Base-by-base conservation (phyloP, 2,329 filamentous ascomycete species). In the Talaromyces sp. region DNA sequence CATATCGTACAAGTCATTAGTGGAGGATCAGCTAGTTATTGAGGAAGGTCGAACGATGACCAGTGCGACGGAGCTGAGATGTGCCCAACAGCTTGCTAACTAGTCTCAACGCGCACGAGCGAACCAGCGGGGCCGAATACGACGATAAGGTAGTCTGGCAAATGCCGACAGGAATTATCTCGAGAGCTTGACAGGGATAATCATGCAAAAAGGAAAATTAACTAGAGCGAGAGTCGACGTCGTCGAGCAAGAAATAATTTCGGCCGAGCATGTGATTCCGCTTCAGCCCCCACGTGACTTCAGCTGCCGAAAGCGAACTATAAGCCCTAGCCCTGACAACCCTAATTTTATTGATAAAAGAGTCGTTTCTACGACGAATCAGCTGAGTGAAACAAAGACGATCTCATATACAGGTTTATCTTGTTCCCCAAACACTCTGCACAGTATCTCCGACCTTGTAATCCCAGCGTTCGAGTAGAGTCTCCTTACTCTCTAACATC, bases 401-500 rank as follows among this genome's bases (percentile, higher is more conserved):
- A 52, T 5, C 18, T 52, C 25, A 33, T 3, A 3, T 56, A 56
- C 23, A 25, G 54, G 2, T 33, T 12, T 40, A 12, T 11, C 44
- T 14, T 11, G 35, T 37, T n/a, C 54, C 48, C 46, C 55, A 64
- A n/a, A 64, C 60, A 33, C 60, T 63, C 28, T 63, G 28, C 14
- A 64, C 48, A 11, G 63, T 60, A 39, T 63, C 56, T 2, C 60
- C 63, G 7, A 44, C 46, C 40, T 46, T 42, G n/a, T 55, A 35
- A 16, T 46, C 48, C 63, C 60, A 64, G 14, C 52, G 39, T 40
- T 55, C 48, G 14, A 63, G 35, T 2, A 61, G 16, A 6, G 14
- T 52, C 8, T 52, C 16, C 50, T 63, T 54, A 33, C 60, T 55
- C 25, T 60, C 48, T 9, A 40, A 5, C 23, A 57, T 40, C 14